A percentile compares a stretch with the other conserved stretches of the same genome.
These are phyloP conservation scores for Chrysochromulina tobinii DNA, from an alignment of 78 protist species.

Conservation along the genomic window DNA sequence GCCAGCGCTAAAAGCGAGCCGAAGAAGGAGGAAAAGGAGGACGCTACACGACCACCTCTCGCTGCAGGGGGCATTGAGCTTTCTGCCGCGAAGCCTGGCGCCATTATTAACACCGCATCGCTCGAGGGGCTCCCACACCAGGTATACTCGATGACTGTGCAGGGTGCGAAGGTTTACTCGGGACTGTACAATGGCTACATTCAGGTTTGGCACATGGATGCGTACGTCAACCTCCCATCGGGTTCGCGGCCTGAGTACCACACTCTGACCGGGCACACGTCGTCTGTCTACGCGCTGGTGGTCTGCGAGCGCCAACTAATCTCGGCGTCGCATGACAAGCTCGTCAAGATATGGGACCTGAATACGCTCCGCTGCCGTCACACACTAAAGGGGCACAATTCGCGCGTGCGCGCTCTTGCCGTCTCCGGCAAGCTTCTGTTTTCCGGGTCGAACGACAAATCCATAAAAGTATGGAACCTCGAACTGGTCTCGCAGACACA, in stretches of 20 bases:
- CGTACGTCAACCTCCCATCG: not conserved
- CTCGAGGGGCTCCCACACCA: not conserved
- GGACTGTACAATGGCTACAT: not conserved
- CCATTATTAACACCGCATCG: not conserved
- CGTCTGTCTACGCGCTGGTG: not conserved
- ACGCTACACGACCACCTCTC: too few species aligned
- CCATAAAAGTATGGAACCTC: not conserved
- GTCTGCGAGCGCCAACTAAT: not conserved
- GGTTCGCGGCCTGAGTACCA: not conserved
- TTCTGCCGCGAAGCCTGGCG: not conserved
- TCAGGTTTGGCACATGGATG: not conserved
- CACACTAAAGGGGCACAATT: not conserved
- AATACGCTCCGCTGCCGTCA: not conserved
- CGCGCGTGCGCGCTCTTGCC: not conserved
- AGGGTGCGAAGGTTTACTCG: not conserved
- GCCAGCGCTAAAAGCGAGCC: too few species aligned
- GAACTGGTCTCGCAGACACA: not conserved
- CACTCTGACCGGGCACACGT: not conserved
- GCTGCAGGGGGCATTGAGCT: too few species aligned
- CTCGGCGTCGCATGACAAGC: conserved; percentile 1
- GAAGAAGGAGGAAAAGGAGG: too few species aligned
- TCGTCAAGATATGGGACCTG: not conserved
- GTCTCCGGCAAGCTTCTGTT: not conserved
- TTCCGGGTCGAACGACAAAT: not conserved
- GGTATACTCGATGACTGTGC: not conserved